These are phyloP conservation scores for Aspergillus ochraceoroseus DNA, from an alignment of 2,329 filamentous ascomycete genomes.

Conservation along the genomic window DNA sequence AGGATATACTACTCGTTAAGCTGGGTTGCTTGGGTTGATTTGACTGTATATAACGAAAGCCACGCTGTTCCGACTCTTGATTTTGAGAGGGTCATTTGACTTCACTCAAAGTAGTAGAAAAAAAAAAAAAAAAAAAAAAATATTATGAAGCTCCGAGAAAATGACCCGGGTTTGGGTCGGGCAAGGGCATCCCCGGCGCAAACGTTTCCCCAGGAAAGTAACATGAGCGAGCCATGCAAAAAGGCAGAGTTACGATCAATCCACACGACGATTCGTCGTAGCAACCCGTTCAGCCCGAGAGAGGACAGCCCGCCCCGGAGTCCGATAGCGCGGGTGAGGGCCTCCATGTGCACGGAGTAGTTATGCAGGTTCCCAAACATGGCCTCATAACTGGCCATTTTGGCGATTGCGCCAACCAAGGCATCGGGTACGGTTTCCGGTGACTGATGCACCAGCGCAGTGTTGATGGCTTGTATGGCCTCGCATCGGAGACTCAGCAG, in stretches of 20 bases:
- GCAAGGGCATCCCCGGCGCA: constrained; percentile 20
- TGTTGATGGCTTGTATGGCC: constrained; percentile 45
- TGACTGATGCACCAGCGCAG: constrained; percentile 31
- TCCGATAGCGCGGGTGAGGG: constrained; percentile 42
- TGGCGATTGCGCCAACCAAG: constrained; percentile 47
- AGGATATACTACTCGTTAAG: constrained; percentile 45
- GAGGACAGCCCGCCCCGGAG: constrained; percentile 44
- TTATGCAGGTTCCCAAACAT: constrained; percentile 44
- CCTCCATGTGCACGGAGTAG: constrained; percentile 49
- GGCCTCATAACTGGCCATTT: constrained; percentile 53
- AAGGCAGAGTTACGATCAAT: constrained; percentile 45
- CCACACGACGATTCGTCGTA: constrained; percentile 48
- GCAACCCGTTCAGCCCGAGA: constrained; percentile 45
- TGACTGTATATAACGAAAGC: no score
- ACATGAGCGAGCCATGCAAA: constrained; percentile 31
- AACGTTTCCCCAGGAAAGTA: constrained; percentile 34
- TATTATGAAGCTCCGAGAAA: constrained; percentile 28
- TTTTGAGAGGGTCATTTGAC: no score
- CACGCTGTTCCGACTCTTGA: no score
- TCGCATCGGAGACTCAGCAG: constrained; percentile 44
- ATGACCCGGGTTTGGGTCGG: constrained; percentile 33
- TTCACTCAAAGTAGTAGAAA: no score
- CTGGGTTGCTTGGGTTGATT: no score
- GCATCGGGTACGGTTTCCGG: constrained; percentile 38
- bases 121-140: background rate